Conservation (phyloP, 140 eudicot species). For the Erigeron philadelphicus region DNA sequence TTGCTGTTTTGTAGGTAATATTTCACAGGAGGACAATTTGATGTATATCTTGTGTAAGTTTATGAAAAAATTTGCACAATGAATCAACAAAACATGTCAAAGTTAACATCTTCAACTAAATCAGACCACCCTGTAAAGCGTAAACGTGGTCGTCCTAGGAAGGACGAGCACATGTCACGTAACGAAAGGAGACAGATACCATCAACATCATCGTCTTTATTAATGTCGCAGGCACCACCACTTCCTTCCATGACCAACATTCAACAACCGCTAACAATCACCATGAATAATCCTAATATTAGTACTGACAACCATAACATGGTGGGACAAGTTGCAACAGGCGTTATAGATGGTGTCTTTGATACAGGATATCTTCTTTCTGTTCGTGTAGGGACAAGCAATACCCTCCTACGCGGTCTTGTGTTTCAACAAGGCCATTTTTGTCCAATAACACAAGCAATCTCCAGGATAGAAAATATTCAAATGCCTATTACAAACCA, state of each 20-base stretch:
- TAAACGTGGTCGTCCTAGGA: slow-evolving; percentile 85
- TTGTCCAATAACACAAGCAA: slow-evolving; percentile 46
- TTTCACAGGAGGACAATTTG: not conserved
- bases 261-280: slow-evolving; percentile 23
- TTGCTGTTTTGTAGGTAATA: slow-evolving; percentile 13
- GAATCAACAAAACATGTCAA: slow-evolving; percentile 40
- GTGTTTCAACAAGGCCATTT: slow-evolving; percentile 56
- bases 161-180: slow-evolving; percentile 47
- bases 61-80: slow-evolving; percentile 21
- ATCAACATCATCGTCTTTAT: slow-evolving; percentile 14
- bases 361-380: slow-evolving; percentile 77
- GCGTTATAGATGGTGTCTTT: slow-evolving; percentile 67
- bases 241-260: slow-evolving; percentile 24
- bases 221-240: slow-evolving; percentile 27
- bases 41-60: not conserved
- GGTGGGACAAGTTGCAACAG: slow-evolving; percentile 58
- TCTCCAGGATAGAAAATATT: slow-evolving; percentile 45
- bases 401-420: slow-evolving; percentile 52
- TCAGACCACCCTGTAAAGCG: slow-evolving; percentile 55
- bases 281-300: slow-evolving; percentile 20
- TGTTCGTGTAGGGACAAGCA: slow-evolving; percentile 48
- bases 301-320: slow-evolving; percentile 30
- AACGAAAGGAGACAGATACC: slow-evolving; percentile 31
- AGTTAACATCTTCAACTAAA: slow-evolving; percentile 25
- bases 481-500: slow-evolving; percentile 39